Evolutionary conservation across 1,284 basidiomycete genomes (phyloP), one percentile per base, ranked within the genome.

Genomic region (Pseudozyma thailandica): DNA sequence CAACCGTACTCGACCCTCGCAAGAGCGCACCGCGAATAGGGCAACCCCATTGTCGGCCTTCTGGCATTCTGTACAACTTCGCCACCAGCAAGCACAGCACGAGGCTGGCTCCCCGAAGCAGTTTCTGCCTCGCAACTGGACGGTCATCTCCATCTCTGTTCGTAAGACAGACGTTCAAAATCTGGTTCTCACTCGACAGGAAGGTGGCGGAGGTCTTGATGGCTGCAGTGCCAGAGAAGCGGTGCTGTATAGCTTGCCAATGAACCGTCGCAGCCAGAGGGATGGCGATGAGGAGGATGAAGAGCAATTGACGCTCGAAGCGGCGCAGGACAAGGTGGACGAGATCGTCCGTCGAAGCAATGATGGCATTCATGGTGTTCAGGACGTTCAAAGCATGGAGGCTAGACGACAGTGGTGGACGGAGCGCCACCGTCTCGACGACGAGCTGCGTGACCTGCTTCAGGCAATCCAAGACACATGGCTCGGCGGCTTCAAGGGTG

Each of bases 391-490:
- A 49, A 86, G 86, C 88, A 90, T 80, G 55, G 86, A 88, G n/a
- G 91, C 87, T 0, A 85, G 80, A 30, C 72, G 75, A 31, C 86
- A 86, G 2, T 98, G 95, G 95, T 98, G 95, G 95, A 88, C 88
- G 35, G 87, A 89, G 50, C 87, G 93, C 12, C 85, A 86, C 41
- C 87, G 87, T 26, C 86, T 98, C 27, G 94, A 98, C 79, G 86
- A 85, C 46, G 87, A 92, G 26, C 83, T 99, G 79, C 86, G 88
- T 47, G 88, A 89, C 31, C 85, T 99, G 9, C 84, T 97, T 26
- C 88, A 89, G 64, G 91, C 89, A 65, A 90, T 99, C 33, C 95
- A 98, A 82, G 93, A 92, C 77, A 93, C 91, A 76, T 98, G 96
- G 96, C 86, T 99, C 3, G 95, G 96, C 1, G 93, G 91, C 21